phyloP scores from a whole-genome alignment of 352 stramenopile genomes.

The Hyaloperonospora brassicae region DNA sequence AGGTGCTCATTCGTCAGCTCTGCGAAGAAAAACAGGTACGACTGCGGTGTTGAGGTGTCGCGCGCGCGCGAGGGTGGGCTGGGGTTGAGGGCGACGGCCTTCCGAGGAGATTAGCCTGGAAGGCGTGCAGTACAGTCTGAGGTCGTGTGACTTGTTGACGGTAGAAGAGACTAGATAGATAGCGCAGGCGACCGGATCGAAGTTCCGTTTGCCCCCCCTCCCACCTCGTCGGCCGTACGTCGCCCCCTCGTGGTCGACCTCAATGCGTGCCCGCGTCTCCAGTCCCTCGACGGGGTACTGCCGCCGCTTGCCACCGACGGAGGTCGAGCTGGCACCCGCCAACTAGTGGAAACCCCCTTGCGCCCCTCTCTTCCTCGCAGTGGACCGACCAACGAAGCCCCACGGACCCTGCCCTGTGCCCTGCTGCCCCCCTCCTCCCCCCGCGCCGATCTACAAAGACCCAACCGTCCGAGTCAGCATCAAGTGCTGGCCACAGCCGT shows the following conservation, averaged over 20 bases:
- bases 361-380: constrained; percentile 6
- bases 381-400: constrained; percentile 6
- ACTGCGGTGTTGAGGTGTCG: constrained; percentile 25
- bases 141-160: constrained; percentile 16
- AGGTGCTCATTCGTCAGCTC: constrained; percentile 12
- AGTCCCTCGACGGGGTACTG: constrained; percentile 12
- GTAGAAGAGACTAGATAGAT: constrained; percentile 20
- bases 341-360: constrained; percentile 26
- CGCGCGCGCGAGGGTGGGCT: too few species aligned
- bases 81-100: constrained; percentile 14
- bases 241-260: not conserved
- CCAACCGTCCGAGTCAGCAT: constrained; percentile 10
- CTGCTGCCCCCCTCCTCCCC: not conserved
- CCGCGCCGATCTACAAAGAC: constrained; percentile 7
- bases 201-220: constrained; percentile 15
- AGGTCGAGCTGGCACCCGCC: constrained; percentile 9
- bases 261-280: constrained; percentile 9
- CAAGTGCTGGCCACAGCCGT: constrained; percentile 23
- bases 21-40: constrained; percentile 21
- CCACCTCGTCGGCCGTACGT: constrained; percentile 24
- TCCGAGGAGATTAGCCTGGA: constrained; percentile 19
- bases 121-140: constrained; percentile 13
- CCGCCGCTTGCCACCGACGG: not conserved
- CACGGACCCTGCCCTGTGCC: not conserved
- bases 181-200: constrained; percentile 19